Evolutionary conservation across 768 basidiomycete species (phyloP).

Genomic region (Boletus speciosus): DNA sequence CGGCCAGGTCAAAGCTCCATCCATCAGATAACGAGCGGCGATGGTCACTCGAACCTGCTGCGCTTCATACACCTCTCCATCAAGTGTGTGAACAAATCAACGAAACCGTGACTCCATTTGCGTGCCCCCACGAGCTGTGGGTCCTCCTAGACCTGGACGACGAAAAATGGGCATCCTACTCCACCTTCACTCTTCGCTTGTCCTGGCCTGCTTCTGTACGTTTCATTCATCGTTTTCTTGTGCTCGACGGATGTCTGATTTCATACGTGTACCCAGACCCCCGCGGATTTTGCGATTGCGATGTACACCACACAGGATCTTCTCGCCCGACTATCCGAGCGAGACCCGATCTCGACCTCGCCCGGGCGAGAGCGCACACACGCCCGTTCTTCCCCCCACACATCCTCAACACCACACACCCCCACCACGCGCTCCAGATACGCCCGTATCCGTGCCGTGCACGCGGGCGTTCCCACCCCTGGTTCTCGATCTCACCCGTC

Average conservation of each 20-base stretch:
- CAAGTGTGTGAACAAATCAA: slow-evolving; percentile 34
- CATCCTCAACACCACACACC: slow-evolving; percentile 6
- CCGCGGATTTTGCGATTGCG: slow-evolving; percentile 42
- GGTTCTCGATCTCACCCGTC: slow-evolving; percentile 4
- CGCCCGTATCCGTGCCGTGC: slow-evolving; percentile 54
- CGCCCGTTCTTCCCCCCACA: slow-evolving; percentile 7
- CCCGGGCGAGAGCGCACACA: neutral
- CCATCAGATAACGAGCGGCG: slow-evolving; percentile 31
- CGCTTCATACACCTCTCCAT: slow-evolving; percentile 35
- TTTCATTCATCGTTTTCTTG: slow-evolving; percentile 3
- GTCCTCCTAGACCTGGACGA: slow-evolving; percentile 43
- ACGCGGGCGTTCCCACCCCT: slow-evolving; percentile 52
- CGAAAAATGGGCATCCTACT: slow-evolving; percentile 37
- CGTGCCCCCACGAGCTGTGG: slow-evolving; percentile 47
- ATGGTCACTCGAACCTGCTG: slow-evolving; percentile 42
- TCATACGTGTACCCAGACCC: slow-evolving; percentile 31
- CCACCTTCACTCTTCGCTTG: slow-evolving; percentile 48
- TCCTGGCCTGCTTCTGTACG: slow-evolving; percentile 59
- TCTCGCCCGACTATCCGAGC: slow-evolving; percentile 8
- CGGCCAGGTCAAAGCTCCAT: slow-evolving; percentile 40
- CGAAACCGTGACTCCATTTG: slow-evolving; percentile 5
- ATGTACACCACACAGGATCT: slow-evolving; percentile 37
- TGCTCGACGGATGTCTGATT: too few species aligned
- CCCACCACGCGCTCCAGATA: slow-evolving; percentile 42
- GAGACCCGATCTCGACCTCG: neutral